Conservation (phyloP, 208 protist species). For the Leishmania major region DNA sequence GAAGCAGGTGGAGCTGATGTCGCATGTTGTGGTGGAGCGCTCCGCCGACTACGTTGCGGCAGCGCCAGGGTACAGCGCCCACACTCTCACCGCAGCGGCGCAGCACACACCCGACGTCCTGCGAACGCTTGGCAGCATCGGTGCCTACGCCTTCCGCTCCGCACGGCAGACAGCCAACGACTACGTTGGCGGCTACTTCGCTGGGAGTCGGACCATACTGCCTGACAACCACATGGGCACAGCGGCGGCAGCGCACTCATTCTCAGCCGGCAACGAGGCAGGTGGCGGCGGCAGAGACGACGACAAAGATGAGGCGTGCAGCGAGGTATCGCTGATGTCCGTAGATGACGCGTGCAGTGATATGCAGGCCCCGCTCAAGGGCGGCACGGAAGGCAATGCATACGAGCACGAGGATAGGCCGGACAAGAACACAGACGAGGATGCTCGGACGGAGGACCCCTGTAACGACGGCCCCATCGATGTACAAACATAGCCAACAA, state of each 20-base stretch:
- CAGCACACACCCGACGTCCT: constrained; percentile 38
- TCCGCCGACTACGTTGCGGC: constrained; percentile 38
- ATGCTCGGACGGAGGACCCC: neutral
- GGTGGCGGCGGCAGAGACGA: neutral
- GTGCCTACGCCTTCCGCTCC: constrained; percentile 34
- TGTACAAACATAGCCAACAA: neutral
- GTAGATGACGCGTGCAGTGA: constrained; percentile 27
- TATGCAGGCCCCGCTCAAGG: constrained; percentile 8
- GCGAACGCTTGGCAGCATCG: constrained; percentile 32
- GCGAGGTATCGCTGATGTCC: constrained; percentile 26
- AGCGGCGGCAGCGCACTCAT: neutral
- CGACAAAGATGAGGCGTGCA: constrained; percentile 17
- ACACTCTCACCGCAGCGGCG: constrained; percentile 29
- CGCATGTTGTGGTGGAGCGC: constrained; percentile 49
- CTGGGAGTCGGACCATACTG: constrained; percentile 21
- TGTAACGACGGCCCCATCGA: neutral
- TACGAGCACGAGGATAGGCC: neutral
- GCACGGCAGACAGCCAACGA: constrained; percentile 32
- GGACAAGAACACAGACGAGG: neutral
- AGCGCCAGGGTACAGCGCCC: constrained; percentile 30
- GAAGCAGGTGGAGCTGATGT: constrained; percentile 52
- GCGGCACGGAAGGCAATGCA: neutral
- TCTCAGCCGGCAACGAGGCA: constrained; percentile 1
- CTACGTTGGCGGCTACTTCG: constrained; percentile 33
- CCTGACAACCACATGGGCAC: constrained; percentile 18